These are phyloP conservation scores for Triticum dicoccoides DNA, from an alignment of 176 grass and related monocot species.

Conservation along the genomic window DNA sequence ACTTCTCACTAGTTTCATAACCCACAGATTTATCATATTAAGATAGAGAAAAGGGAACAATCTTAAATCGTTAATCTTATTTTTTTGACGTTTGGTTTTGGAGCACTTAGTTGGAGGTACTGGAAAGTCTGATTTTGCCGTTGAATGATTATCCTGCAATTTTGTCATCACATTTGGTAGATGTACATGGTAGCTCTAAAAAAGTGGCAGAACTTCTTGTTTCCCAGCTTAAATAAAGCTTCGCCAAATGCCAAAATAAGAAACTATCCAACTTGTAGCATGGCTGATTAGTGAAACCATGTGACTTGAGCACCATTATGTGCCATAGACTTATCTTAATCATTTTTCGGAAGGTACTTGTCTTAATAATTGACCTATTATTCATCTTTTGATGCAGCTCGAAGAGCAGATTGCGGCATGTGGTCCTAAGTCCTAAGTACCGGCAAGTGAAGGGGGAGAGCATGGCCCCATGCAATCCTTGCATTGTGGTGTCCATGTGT, in stretches of 20 bases:
- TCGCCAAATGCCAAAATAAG: neutral
- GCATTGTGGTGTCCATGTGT: no score
- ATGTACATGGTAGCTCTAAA: neutral
- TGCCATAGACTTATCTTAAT: no score
- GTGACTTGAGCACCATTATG: no score
- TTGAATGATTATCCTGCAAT: neutral
- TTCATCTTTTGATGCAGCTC: no score
- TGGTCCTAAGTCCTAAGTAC: no score
- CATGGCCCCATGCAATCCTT: no score
- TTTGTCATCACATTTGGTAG: neutral
- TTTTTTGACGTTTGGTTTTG: neutral
- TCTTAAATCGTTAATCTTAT: no score
- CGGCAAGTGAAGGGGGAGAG: no score
- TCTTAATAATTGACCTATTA: no score
- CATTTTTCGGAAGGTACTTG: no score
- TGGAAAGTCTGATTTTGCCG: no score
- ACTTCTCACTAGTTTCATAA: neutral
- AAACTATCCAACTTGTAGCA: neutral
- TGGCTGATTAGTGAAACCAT: neutral
- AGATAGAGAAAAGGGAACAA: neutral
- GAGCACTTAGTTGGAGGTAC: neutral
- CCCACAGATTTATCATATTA: neutral
- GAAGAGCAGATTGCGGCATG: no score
- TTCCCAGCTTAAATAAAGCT: neutral
- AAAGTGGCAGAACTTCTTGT: neutral